phyloP scores from a whole-genome alignment of 495 filamentous ascomycete genomes.

The Podospora anserina region DNA sequence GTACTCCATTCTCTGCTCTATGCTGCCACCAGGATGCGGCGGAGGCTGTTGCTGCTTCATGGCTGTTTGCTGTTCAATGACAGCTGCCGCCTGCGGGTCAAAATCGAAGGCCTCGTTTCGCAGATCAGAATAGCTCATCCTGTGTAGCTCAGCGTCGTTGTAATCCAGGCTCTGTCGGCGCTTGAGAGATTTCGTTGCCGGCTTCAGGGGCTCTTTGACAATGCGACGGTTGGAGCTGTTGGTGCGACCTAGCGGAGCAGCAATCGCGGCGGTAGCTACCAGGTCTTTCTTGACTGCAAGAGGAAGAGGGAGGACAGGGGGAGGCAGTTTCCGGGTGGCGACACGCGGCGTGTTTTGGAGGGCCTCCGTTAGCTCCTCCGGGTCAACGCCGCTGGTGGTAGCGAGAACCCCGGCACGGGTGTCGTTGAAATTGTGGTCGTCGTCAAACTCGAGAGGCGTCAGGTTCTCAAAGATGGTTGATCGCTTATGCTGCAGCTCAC shows the following conservation, averaged over 20 bases:
- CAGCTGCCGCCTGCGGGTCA: slow-evolving; percentile 43
- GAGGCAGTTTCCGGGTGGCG: slow-evolving; percentile 12
- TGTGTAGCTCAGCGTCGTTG: slow-evolving; percentile 47
- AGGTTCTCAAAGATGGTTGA: slow-evolving; percentile 34
- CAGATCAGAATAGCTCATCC: slow-evolving; percentile 54
- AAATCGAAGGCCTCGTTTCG: slow-evolving; percentile 53
- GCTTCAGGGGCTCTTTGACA: slow-evolving; percentile 21
- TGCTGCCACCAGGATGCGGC: slow-evolving; percentile 18
- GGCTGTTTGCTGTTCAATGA: slow-evolving; percentile 2
- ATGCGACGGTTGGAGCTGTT: slow-evolving; percentile 38
- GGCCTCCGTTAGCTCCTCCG: slow-evolving; percentile 24
- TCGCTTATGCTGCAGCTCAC: slow-evolving; percentile 31
- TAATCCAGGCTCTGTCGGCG: slow-evolving; percentile 50
- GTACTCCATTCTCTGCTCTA: slow-evolving; percentile 46
- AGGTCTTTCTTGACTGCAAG: slow-evolving; percentile 7
- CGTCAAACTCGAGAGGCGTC: slow-evolving; percentile 23
- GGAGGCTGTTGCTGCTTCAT: slow-evolving; percentile 17
- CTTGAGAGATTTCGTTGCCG: slow-evolving; percentile 28
- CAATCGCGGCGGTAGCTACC: neutral
- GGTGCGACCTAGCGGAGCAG: slow-evolving; percentile 26
- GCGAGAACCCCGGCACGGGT: slow-evolving; percentile 30
- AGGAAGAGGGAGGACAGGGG: neutral
- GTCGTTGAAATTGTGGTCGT: slow-evolving; percentile 27
- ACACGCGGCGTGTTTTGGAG: slow-evolving; percentile 27
- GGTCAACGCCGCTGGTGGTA: slow-evolving; percentile 22